Conservation (phyloP, 2,329 filamentous ascomycete genomes). For the Paecilomyces fulvus region DNA sequence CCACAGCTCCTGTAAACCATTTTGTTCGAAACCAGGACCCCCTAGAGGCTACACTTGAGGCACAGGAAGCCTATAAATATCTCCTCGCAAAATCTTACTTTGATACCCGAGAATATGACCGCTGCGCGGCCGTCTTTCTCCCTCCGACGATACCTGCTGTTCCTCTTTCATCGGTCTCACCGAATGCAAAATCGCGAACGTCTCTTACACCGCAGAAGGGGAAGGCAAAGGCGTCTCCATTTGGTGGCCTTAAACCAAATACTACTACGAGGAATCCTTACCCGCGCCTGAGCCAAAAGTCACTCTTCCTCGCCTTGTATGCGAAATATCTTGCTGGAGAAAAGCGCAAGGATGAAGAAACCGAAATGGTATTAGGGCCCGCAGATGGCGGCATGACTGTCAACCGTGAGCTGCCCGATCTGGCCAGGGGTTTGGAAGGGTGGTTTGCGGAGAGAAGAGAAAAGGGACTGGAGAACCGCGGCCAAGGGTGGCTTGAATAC, state of each 20-base stretch:
- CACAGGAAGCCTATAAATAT: constrained; percentile 71
- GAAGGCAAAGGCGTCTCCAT: constrained; percentile 50
- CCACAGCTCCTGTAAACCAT: constrained; percentile 42
- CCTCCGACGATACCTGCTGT: constrained; percentile 69
- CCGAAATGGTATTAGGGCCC: constrained; percentile 93
- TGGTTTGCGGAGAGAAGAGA: constrained; percentile 66
- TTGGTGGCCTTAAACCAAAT: constrained; percentile 28
- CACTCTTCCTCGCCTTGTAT: constrained; percentile 84
- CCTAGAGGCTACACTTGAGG: constrained; percentile 66
- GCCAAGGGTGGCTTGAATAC: constrained; percentile 85
- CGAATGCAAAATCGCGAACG: constrained; percentile 30
- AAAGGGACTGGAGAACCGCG: constrained; percentile 51
- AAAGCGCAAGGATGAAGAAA: constrained; percentile 92
- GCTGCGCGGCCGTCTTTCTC: constrained; percentile 81
- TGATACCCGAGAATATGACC: constrained; percentile 89
- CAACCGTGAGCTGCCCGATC: constrained; percentile 74
- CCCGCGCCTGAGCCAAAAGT: constrained; percentile 69
- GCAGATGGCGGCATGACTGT: constrained; percentile 74
- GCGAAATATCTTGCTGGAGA: constrained; percentile 89
- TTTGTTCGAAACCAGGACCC: constrained; percentile 53
- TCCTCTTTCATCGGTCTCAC: constrained; percentile 40
- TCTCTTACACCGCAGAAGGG: constrained; percentile 42
- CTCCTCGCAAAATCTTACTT: constrained; percentile 90
- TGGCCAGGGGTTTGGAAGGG: constrained; percentile 66
- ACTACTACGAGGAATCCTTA: constrained; percentile 30